Evolutionary conservation across 352 stramenopile genomes (phyloP), one percentile per base, ranked within the genome.

Genomic region (Nothophytophthora sp.): DNA sequence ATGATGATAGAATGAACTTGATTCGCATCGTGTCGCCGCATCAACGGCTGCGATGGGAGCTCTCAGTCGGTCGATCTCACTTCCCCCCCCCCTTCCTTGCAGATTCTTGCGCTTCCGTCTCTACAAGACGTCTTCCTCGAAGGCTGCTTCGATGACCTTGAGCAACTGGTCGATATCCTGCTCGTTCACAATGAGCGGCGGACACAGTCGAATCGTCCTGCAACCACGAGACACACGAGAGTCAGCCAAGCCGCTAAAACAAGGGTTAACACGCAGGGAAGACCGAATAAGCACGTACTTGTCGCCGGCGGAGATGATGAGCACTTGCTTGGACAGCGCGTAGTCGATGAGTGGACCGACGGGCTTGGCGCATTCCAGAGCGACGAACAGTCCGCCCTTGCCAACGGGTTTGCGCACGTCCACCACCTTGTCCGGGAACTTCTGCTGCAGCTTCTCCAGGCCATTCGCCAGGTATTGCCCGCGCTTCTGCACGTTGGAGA

Each of bases 301-400:
- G 64, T 92, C 81, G 24, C 86, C 86, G 19, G 72, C 86, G 15
- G 78, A 86, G 64, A 95, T 93, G 55, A 92, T 68, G 45, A 96
- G 73, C 34, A 96, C 67, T 48, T 77, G 75, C 55, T 95, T 88
- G 18, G 68, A 70, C 34, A 89, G 69, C 30, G 77, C 75, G 48
- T 88, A 88, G 48, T 88, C 71, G 45, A 91, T 70, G 37, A 89
- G 58, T 7, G 78, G 67, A 3, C 58, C 80, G 0, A 89, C 67
- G 3, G 81, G 75, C 23, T 86, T 83, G 24, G 51, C 62, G 58
- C 80, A 86, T 55, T 96, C 78, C n/a, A 96, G 68, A 6, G 82
- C 86, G 41, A 84, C 60, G 40, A 91, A 96, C 22, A 95, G 62
- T n/a, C 76, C 86, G n/a, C 72, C 71, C 11, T 81, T 73, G 37